Evolutionary conservation across 768 basidiomycete genomes (phyloP), one percentile per base, ranked within the genome.

Genomic region (Leccinellum rugosiceps): DNA sequence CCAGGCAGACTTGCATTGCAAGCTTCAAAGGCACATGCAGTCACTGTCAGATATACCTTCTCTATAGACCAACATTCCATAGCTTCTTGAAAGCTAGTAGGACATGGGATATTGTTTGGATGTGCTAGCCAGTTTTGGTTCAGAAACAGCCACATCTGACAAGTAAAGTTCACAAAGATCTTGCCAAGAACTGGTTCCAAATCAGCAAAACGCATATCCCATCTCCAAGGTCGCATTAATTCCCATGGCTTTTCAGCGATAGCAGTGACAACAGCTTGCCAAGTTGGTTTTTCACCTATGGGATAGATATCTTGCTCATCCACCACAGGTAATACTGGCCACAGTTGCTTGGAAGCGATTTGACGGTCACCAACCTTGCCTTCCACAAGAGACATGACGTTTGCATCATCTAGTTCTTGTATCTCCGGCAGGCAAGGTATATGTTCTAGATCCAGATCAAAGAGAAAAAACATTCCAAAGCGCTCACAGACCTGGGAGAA

Each of bases 81-180:
- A 0, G 55, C 61, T 19, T 63, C 50, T 19, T 55, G 9, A 9
- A 61, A 19, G 1, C 14, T 51, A 1, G 43, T 21, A 0, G 44
- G 60, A 2, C 28, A 17, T 3, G 60, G 62, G 2, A 26, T 8
- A 6, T 34, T n/a, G 2, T 34, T 43, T 14, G 26, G 6, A 23
- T 53, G 48, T 28, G 26, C 6, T 9, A 58, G 9, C 57, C 55
- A 56, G 34, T 35, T 4, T 0, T 31, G 26, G 6, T 52, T 17
- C 2, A 63, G 9, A 13, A 52, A 19, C 0, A 63, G 21, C 62
- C 62, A 62, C 10, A 51, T 30, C 2, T 63, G 62, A 25, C 48
- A 50, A 0, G 57, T 63, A 14, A 63, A 63, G 21, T 55, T 11
- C 9, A 21, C 21, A 11, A 44, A 44, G 9, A 44, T 21, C 43